phyloP scores from a whole-genome alignment of 148 eudicot genomes.

The Arbutus unedo region DNA sequence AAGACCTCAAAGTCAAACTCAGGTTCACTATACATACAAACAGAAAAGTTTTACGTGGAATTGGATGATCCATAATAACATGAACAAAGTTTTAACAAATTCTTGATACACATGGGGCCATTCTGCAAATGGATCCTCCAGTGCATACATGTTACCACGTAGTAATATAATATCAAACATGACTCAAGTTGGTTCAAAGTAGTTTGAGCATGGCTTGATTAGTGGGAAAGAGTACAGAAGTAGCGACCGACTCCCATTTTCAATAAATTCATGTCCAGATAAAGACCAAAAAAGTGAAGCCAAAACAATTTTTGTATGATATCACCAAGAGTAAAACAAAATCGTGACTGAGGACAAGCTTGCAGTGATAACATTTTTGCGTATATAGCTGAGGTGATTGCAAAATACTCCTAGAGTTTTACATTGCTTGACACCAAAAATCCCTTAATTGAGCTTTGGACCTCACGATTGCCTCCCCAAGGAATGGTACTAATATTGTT shows the following conservation, averaged over 20 bases:
- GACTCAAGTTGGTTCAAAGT: not conserved
- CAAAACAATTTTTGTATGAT: not conserved
- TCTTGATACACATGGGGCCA: not conserved
- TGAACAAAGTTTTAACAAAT: not conserved
- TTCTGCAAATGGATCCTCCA: not conserved
- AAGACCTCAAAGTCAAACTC: slow-evolving; percentile 10
- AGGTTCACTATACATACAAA: not conserved
- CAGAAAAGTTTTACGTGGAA: not conserved
- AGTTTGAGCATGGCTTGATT: not conserved
- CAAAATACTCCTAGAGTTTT: not conserved
- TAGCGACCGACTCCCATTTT: not conserved
- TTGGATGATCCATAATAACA: not conserved
- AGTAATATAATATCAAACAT: not conserved
- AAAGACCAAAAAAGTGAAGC: not conserved
- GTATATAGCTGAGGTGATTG: not conserved
- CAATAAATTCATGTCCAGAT: not conserved
- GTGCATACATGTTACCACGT: not conserved
- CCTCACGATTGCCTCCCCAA: not conserved
- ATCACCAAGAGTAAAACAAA: not conserved
- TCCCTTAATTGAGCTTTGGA: not conserved
- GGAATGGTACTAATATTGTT: not conserved
- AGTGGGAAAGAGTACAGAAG: not conserved
- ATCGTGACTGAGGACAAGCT: not conserved
- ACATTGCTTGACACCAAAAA: not conserved
- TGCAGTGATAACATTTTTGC: not conserved